These are phyloP conservation scores for Fusarium longipes DNA, from an alignment of 2,329 filamentous ascomycete species.

Conservation along the genomic window DNA sequence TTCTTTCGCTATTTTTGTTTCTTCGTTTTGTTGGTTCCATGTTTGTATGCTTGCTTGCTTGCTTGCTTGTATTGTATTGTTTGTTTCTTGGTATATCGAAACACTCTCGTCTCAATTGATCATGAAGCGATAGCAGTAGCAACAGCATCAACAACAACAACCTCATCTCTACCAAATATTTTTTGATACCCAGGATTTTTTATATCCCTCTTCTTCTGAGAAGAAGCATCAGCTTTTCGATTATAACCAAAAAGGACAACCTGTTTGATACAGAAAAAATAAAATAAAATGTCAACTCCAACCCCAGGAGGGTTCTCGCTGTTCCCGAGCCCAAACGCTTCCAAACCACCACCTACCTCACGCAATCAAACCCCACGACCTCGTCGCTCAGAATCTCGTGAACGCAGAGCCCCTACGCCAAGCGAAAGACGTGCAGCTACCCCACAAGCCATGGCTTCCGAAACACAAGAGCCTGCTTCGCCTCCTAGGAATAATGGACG, in stretches of 20 bases:
- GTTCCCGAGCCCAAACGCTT: slow-evolving; percentile 63
- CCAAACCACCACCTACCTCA: slow-evolving; percentile 46
- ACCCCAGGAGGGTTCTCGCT: slow-evolving; percentile 65
- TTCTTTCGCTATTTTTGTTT: not conserved
- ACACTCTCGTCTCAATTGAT: slow-evolving; percentile 10
- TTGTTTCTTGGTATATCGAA: not conserved
- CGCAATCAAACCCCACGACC: slow-evolving; percentile 57
- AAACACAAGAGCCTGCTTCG: slow-evolving; percentile 39
- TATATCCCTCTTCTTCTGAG: slow-evolving; percentile 40
- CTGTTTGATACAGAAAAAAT: slow-evolving; percentile 41
- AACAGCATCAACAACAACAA: not conserved
- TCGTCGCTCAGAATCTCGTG: slow-evolving; percentile 53
- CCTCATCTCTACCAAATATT: not conserved
- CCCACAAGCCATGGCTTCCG: slow-evolving; percentile 37
- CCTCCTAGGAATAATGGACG: slow-evolving; percentile 45
- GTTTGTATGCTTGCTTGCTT: not conserved
- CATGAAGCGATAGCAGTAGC: slow-evolving; percentile 46
- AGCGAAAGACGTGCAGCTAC: slow-evolving; percentile 47
- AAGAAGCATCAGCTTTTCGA: slow-evolving; percentile 34
- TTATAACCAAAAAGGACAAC: not conserved
- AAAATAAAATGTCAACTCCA: slow-evolving; percentile 53
- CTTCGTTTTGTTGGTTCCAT: slow-evolving; percentile 7
- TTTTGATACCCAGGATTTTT: slow-evolving; percentile 32
- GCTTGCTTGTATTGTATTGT: slow-evolving; percentile 11
- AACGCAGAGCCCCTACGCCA: slow-evolving; percentile 53